Percentiles rank a stretch among this genome's conserved stretches.
These are phyloP conservation scores for Echeveria elegans DNA, from an alignment of 164 flowering plant species.

Conservation along the genomic window DNA sequence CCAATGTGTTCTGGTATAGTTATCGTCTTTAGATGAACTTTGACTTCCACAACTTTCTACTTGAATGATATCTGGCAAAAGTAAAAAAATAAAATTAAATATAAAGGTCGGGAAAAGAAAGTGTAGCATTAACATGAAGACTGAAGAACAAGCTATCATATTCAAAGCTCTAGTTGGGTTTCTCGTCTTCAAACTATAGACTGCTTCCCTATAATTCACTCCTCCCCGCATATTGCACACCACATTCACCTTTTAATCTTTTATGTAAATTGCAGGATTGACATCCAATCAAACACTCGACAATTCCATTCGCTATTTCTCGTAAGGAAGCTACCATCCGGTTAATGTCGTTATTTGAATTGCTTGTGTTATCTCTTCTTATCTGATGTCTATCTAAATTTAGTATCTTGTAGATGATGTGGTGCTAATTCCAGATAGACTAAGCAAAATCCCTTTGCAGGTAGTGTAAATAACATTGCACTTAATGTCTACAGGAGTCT, in stretches of 20 bases:
- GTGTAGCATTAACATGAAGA: no score
- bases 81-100: neutral
- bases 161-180: no score
- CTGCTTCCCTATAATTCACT: neutral
- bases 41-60: neutral
- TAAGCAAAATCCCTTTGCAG: constrained; percentile 72
- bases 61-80: neutral
- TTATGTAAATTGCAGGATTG: constrained; percentile 57
- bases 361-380: neutral
- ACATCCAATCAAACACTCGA: constrained; percentile 73
- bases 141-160: no score
- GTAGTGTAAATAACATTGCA: constrained; percentile 23
- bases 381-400: neutral
- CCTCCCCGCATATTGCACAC: neutral
- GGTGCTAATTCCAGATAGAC: constrained; percentile 44
- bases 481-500: neutral
- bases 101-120: neutral
- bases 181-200: neutral
- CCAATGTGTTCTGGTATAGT: constrained; percentile 88
- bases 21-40: neutral
- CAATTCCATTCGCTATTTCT: constrained; percentile 72
- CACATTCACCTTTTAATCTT: neutral
- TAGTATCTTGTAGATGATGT: constrained; percentile 96
- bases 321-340: constrained; percentile 30
- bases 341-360: neutral